These are phyloP conservation scores for Penicillium cinerascens DNA, from an alignment of 495 filamentous ascomycete species.

Conservation along the genomic window DNA sequence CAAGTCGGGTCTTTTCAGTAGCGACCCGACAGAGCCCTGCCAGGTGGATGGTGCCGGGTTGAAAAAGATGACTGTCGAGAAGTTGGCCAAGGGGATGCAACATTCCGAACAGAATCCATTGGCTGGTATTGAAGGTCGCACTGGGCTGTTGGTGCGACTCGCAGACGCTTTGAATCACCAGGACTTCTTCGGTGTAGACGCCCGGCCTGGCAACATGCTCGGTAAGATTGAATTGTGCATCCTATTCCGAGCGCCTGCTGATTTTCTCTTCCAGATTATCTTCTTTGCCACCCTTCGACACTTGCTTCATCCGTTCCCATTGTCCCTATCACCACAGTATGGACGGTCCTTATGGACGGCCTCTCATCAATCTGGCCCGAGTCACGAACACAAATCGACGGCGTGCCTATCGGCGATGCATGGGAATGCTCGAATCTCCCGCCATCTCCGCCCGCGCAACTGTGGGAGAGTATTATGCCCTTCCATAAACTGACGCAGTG, in stretches of 20 bases:
- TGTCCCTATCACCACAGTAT: conserved; percentile 85
- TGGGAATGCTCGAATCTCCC: conserved; percentile 89
- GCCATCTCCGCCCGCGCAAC: conserved; percentile 60
- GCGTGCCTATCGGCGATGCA: conserved; percentile 85
- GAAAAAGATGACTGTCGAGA: conserved; percentile 67
- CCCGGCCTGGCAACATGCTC: conserved; percentile 90
- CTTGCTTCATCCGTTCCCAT: conserved; percentile 83
- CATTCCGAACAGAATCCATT: conserved; percentile 78
- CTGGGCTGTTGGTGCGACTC: conserved; percentile 73
- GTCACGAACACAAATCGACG: conserved; percentile 84
- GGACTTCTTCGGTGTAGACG: conserved; percentile 81
- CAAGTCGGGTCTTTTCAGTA: conserved; percentile 88
- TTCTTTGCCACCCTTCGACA: conserved; percentile 86
- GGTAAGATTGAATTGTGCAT: conserved; percentile 49
- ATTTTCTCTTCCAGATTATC: conserved; percentile 60
- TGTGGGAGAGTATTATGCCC: conserved; percentile 92
- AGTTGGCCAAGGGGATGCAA: conserved; percentile 77
- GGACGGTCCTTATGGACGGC: conserved; percentile 85
- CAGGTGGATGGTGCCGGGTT: conserved; percentile 87
- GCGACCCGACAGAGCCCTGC: conserved; percentile 71
- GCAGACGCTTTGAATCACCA: conserved; percentile 73
- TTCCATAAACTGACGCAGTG: conserved; percentile 77
- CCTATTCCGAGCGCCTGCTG: conserved; percentile 9
- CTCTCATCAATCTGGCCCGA: conserved; percentile 85
- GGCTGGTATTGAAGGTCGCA: conserved; percentile 81